Conservation (phyloP, 2,329 filamentous ascomycete genomes). For the Cadophora gregata region DNA sequence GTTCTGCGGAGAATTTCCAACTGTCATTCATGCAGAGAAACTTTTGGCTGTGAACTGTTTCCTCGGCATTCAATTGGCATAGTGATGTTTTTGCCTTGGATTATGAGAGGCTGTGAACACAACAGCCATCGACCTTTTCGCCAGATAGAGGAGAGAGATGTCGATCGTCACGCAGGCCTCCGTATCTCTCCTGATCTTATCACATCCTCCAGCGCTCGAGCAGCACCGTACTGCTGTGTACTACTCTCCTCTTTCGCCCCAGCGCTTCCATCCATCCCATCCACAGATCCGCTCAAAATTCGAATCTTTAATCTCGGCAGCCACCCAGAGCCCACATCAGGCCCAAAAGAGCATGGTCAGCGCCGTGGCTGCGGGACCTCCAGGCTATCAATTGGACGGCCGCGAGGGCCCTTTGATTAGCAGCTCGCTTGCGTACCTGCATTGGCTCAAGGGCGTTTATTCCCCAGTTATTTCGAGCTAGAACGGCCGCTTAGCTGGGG, state of each 20-base stretch:
- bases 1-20: constrained; percentile 1
- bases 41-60: not conserved
- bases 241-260: not conserved
- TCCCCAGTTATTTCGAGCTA: constrained; percentile 12
- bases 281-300: constrained; percentile 8
- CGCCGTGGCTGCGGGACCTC: not conserved
- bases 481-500: not conserved
- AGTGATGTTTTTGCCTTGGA: not conserved
- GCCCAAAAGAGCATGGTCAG: not conserved
- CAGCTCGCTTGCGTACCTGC: constrained; percentile 15
- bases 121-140: not conserved
- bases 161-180: not conserved
- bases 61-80: constrained; percentile 2
- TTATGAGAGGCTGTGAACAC: not conserved
- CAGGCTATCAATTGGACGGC: not conserved
- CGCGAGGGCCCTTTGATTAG: constrained; percentile 5
- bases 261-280: not conserved
- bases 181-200: constrained; percentile 5
- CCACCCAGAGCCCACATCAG: not conserved
- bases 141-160: not conserved
- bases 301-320: constrained; percentile 16
- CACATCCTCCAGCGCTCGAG: constrained; percentile 1
- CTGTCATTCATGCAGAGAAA: constrained; percentile 1
- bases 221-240: not conserved
- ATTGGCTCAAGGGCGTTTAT: constrained; percentile 8